Base-by-base conservation (phyloP, 2,329 filamentous ascomycete species). In the Verticillium klebahnii region DNA sequence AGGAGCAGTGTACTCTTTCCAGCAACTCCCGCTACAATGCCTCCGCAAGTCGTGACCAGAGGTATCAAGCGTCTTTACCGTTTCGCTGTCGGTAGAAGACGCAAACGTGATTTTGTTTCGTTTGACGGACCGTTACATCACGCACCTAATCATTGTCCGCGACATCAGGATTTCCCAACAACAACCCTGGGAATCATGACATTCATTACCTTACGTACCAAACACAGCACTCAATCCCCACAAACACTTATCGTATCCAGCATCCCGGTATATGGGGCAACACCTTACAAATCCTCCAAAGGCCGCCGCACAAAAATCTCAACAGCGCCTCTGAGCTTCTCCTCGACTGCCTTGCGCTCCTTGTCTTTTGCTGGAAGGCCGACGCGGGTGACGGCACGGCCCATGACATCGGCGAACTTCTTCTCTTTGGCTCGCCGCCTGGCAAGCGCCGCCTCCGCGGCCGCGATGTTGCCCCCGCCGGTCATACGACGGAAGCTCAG, bases 391-490 rank as follows among this genome's bases (percentile, higher is more conserved):
- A 92, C 79, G 0, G 85, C 78, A 1, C 78, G 77, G 1, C 85
- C 85, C 66, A 95, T 89, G 0, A 92, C 75, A 58, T 86, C 83
- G 0, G 89, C 88, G 45, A 89, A 85, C 40, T 80, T 82, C 62
- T 76, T 82, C 73, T 89, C 86, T 59, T 88, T 82, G 1, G 81
- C 78, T 64, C 84, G 78, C 60, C 88, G 79, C 65, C 82, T 84
- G 0, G 80, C 79, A 57, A 72, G 52, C 29, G 72, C 70, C 31
- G 71, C 69, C n/a, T 64, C 69, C 19, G 68, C 67, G 0, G 64
- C 62, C 4, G 59, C 52, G 6, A 40, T 37, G 29, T 54, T 56
- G 52, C 54, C 56, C 4, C 58, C 58, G 56, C 56, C 56, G 6
- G 25, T 23, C 25, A 25, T 58, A 3, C 75, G 69, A 31, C 79